phyloP scores from a whole-genome alignment of 78 protist genomes.

The Planoprotostelium fungivorum region DNA sequence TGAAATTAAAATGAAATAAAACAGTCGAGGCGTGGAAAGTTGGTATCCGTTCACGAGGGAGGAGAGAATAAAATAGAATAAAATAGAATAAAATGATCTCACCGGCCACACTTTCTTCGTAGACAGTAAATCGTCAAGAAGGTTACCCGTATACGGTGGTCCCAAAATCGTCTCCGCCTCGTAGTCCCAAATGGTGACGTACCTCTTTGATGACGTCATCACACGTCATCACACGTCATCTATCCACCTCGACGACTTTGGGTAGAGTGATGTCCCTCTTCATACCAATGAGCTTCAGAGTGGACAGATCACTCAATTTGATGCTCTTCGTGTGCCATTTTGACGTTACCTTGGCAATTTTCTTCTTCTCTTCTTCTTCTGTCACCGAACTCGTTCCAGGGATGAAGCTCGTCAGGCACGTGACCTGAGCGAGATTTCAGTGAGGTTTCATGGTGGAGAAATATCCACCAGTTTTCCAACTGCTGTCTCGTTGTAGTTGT shows the following conservation, averaged over 20 bases:
- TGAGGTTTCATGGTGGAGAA: background rate
- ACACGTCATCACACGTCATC: background rate
- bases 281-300: constrained; percentile 39
- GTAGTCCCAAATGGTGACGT: background rate
- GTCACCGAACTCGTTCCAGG: background rate
- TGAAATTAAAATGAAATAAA: too few species aligned
- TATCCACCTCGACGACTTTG: constrained; percentile 7
- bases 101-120: background rate
- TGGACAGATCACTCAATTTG: constrained; percentile 17
- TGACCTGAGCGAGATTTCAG: background rate
- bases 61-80: too few species aligned
- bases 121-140: background rate
- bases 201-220: background rate
- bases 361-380: background rate
- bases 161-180: background rate
- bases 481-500: constrained; percentile 21
- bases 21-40: too few species aligned
- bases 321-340: background rate
- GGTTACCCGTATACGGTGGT: background rate
- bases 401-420: background rate
- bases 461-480: background rate
- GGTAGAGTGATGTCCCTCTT: constrained; percentile 7
- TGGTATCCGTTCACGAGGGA: too few species aligned
- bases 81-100: background rate
- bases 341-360: background rate